A percentile compares a stretch with the other conserved stretches of the same genome.
Conservation (phyloP, 306 rosid genomes). For the Clitoria ternatea region DNA sequence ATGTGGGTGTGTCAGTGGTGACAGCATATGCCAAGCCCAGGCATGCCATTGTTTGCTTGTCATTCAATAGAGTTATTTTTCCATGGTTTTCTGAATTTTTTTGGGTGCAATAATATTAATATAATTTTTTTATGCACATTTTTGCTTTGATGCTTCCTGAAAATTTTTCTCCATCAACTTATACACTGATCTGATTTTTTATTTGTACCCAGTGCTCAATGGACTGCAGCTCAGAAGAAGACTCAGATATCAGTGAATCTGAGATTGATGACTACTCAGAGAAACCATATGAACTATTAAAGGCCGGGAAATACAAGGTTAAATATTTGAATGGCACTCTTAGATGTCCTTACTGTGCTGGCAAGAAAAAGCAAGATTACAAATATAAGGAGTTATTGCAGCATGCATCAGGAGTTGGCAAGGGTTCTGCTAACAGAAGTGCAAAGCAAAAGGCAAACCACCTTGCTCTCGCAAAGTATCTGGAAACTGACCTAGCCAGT, state of each 20-base stretch:
- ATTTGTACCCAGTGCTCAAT: slow-evolving; percentile 20
- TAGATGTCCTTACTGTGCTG: slow-evolving; percentile 90
- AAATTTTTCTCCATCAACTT: background rate
- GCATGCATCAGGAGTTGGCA: slow-evolving; percentile 93
- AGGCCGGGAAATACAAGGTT: slow-evolving; percentile 58
- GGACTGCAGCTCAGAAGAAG: slow-evolving; percentile 80
- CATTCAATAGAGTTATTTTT: background rate
- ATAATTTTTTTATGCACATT: background rate
- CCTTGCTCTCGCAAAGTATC: slow-evolving; percentile 77
- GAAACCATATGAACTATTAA: slow-evolving; percentile 68
- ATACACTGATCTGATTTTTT: slow-evolving; percentile 5
- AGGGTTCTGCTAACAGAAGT: slow-evolving; percentile 88
- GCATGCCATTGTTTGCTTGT: background rate
- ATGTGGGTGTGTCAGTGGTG: background rate
- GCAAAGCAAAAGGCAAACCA: slow-evolving; percentile 80
- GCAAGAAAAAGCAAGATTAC: slow-evolving; percentile 93
- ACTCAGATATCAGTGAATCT: slow-evolving; percentile 86
- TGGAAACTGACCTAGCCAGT: slow-evolving; percentile 59
- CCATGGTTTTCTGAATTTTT: background rate
- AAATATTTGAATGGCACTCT: slow-evolving; percentile 64
- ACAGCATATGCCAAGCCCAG: background rate
- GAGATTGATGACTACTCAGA: slow-evolving; percentile 73
- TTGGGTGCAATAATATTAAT: background rate
- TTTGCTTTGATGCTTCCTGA: slow-evolving; percentile 3
- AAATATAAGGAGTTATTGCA: slow-evolving; percentile 76